phyloP scores from a whole-genome alignment of 1,284 basidiomycete genomes.

The Phylloboletellus chloephorus region DNA sequence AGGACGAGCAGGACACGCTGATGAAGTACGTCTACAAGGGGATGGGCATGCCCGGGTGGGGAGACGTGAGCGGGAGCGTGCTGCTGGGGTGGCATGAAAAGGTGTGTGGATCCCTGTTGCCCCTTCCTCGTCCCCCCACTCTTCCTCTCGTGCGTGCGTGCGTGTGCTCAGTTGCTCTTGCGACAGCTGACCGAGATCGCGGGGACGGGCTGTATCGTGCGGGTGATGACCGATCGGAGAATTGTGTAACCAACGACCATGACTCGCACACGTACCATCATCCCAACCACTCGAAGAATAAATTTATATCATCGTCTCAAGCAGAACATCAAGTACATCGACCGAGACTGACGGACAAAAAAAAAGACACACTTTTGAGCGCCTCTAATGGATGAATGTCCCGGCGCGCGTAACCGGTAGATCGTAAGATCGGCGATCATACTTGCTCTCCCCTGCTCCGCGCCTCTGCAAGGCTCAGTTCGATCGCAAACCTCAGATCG shows the following conservation, averaged over 20 bases:
- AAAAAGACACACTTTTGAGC: not conserved
- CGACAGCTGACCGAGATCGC: constrained; percentile 88
- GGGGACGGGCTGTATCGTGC: constrained; percentile 93
- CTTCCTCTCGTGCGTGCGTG: not conserved
- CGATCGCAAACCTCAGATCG: constrained; percentile 49
- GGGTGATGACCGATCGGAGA: constrained; percentile 94
- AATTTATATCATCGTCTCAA: not conserved
- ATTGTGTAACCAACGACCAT: constrained; percentile 68
- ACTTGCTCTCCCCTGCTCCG: constrained; percentile 34
- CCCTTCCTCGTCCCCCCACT: not conserved
- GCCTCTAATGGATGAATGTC: constrained; percentile 2
- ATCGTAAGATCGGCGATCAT: constrained; percentile 7
- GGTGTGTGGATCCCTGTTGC: constrained; percentile 11
- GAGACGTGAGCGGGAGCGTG: constrained; percentile 84
- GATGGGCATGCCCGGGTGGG: constrained; percentile 80
- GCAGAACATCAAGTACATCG: too few species aligned
- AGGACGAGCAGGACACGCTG: constrained; percentile 83
- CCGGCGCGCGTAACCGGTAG: not conserved
- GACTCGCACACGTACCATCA: too few species aligned
- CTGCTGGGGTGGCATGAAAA: constrained; percentile 48
- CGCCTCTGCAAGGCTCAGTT: constrained; percentile 54
- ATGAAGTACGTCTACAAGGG: constrained; percentile 99
- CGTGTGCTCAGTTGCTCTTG: constrained; percentile 8
- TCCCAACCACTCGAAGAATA: too few species aligned
- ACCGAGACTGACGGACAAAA: not conserved